phyloP scores from a whole-genome alignment of 805 yeast species.

The Yamadazyma scolyti region DNA sequence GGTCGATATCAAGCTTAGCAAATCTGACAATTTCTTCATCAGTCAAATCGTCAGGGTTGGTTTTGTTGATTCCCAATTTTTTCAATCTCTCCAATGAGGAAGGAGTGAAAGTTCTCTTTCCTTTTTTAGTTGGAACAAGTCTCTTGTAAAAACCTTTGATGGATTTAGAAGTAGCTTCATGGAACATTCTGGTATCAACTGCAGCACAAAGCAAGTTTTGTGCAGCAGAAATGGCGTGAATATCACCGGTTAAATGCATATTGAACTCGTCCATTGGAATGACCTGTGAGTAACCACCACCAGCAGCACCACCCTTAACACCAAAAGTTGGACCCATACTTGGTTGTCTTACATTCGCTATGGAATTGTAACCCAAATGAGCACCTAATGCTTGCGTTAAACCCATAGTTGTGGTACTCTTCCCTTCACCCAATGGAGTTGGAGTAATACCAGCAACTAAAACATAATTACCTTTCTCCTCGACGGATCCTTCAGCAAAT shows the following conservation, averaged over 20 bases:
- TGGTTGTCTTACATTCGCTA: conserved; percentile 96
- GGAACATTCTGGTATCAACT: conserved; percentile 95
- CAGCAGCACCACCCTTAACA: conserved; percentile 99
- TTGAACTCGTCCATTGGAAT: conserved; percentile 99
- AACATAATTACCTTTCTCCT: conserved; percentile 78
- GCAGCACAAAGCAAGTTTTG: conserved; percentile 95
- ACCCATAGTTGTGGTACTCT: conserved; percentile 94
- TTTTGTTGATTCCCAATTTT: conserved; percentile 77
- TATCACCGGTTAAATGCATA: conserved; percentile 96
- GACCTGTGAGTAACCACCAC: conserved; percentile 97
- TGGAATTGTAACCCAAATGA: conserved; percentile 72
- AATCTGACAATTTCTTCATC: conserved; percentile 70
- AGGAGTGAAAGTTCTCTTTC: conserved; percentile 70
- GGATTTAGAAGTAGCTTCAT: conserved; percentile 78
- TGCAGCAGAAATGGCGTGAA: conserved; percentile 93
- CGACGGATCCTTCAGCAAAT: conserved; percentile 59
- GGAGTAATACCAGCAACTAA: conserved; percentile 98
- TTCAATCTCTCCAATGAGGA: conserved; percentile 73
- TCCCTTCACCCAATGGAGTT: conserved; percentile 97
- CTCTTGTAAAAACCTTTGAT: conserved; percentile 79
- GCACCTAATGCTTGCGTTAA: conserved; percentile 96
- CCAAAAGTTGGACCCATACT: conserved; percentile 99
- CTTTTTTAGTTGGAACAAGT: conserved; percentile 82
- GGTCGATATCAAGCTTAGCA: conserved; percentile 85
- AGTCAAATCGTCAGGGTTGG: conserved; percentile 77